Base-by-base conservation (phyloP, 768 basidiomycete genomes). In the Calvatia gigantea region DNA sequence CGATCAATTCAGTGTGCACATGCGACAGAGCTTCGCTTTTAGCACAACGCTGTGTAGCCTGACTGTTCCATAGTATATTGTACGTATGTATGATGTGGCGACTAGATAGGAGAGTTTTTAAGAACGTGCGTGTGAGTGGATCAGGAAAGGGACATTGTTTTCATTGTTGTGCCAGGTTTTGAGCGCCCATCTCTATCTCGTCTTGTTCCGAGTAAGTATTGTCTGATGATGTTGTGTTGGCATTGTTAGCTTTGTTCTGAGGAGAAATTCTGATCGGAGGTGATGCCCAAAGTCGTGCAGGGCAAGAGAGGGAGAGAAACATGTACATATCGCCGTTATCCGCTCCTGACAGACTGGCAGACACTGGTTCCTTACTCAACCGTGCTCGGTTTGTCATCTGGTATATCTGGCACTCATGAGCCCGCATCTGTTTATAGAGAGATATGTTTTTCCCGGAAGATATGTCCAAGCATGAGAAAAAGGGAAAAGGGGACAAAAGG, bases 211-310 rank as follows among this genome's bases (percentile, higher is more conserved):
- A 56, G n/a, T n/a, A 46, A 42, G 19, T 42, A 21, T 23, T 12
- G 19, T 23, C 17, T 42, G 41, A 21, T 42, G 41, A 56, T 57
- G 54, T 60, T 46, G 35, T 58, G 51, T 48, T 44, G 25, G 51
- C 44, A 35, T 23, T 47, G 31, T 35, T 31, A 41, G 41, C 39
- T 28, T 55, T 56, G n/a, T 67, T 67, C 64, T 60, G 69, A 68
- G 72, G 68, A 70, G 72, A 73, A 74, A 64, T 70, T 74, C 73
- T 73, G 73, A 74, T 74, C 71, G 71, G 70, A 70, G 72, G 64
- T 23, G 39, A 51, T 17, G n/a, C 33, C 44, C 38, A 47, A 44
- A 44, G 27, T 28, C 45, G 44, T 45, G 25, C 44, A 47, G 53
- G 44, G 43, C 23, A 21, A 25, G 12, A 25, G 53, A 29, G 44